phyloP scores from a whole-genome alignment of 352 stramenopile species.

The Thalassiosira delicatula region DNA sequence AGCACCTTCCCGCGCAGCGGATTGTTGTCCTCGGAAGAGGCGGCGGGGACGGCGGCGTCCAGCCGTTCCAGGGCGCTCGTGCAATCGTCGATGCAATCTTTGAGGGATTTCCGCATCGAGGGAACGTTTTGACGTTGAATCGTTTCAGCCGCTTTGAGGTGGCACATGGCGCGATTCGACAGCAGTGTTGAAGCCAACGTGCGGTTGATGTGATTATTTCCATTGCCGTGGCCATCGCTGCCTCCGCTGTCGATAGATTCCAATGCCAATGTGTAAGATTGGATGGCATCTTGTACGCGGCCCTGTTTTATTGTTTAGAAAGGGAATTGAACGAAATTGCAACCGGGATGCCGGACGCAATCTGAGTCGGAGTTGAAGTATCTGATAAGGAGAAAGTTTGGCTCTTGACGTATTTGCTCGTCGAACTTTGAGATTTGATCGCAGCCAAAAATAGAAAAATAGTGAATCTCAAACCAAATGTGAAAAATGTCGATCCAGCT shows the following conservation, averaged over 20 bases:
- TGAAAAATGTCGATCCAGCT: too few species aligned
- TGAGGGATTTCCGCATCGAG: slow-evolving; percentile 29
- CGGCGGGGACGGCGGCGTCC: slow-evolving; percentile 18
- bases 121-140: slow-evolving; percentile 8
- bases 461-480: too few species aligned
- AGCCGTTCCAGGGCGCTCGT: slow-evolving; percentile 57
- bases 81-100: slow-evolving; percentile 76
- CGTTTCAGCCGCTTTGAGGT: slow-evolving; percentile 56
- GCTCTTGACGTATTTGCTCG: too few species aligned
- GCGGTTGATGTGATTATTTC: slow-evolving; percentile 30
- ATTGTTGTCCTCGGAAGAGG: slow-evolving; percentile 31
- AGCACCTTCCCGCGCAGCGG: slow-evolving; percentile 71
- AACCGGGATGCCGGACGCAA: too few species aligned
- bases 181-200: slow-evolving; percentile 51
- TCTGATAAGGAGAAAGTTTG: too few species aligned
- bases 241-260: slow-evolving; percentile 9
- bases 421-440: too few species aligned
- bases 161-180: slow-evolving; percentile 81
- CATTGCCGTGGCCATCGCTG: neutral
- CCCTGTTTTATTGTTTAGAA: too few species aligned
- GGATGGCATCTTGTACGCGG: too few species aligned
- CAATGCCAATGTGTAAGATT: slow-evolving; percentile 45
- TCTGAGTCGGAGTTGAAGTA: too few species aligned
- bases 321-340: too few species aligned
- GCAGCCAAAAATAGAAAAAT: too few species aligned